A percentile compares a stretch with the other conserved stretches of the same genome.
These are phyloP conservation scores for Bassia scoparia DNA, from an alignment of 148 eudicot species.

Conservation along the genomic window DNA sequence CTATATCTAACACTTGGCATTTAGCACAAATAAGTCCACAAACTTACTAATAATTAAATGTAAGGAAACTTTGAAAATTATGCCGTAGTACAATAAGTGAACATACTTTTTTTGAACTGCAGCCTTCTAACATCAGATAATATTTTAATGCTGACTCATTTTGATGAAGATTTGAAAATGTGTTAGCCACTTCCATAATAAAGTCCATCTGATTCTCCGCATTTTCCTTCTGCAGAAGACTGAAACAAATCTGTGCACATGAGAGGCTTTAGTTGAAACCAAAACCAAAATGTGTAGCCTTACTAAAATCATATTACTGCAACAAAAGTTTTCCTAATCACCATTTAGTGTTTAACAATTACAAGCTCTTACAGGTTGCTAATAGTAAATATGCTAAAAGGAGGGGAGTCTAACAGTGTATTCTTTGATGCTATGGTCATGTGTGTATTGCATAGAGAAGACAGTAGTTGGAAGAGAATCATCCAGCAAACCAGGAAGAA, in stretches of 20 bases:
- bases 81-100: slow-evolving; percentile 2
- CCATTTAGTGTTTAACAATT: background rate
- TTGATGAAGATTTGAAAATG: slow-evolving; percentile 44
- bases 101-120: slow-evolving; percentile 43
- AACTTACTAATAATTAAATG: no score
- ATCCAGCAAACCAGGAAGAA: background rate
- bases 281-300: background rate
- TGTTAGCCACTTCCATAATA: slow-evolving; percentile 60
- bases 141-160: slow-evolving; percentile 71
- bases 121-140: slow-evolving; percentile 58
- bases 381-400: no score
- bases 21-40: background rate
- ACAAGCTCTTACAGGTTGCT: background rate
- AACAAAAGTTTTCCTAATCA: background rate
- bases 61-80: background rate
- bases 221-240: slow-evolving; percentile 38
- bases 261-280: slow-evolving; percentile 23
- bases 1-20: background rate
- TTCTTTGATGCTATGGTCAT: no score
- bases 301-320: background rate
- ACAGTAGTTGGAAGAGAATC: background rate
- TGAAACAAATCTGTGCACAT: slow-evolving; percentile 59
- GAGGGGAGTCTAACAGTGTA: no score
- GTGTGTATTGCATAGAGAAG: no score
- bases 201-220: slow-evolving; percentile 39